A percentile compares a stretch with the other conserved stretches of the same genome.
These are phyloP conservation scores for Colletotrichum orchidophilum DNA, from an alignment of 2,329 filamentous ascomycete genomes.

Conservation along the genomic window DNA sequence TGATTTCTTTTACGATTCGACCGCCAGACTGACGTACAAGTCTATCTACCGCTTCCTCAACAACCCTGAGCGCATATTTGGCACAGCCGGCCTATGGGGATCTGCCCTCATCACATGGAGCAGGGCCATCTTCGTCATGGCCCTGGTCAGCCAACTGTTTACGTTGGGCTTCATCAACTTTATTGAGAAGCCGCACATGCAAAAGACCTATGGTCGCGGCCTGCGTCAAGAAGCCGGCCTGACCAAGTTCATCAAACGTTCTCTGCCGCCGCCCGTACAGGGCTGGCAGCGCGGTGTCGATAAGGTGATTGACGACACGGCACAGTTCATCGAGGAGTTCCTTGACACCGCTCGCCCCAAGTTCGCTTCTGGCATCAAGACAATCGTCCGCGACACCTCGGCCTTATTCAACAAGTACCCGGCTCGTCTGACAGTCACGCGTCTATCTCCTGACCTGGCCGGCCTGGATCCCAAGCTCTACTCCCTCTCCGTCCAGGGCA, in stretches of 20 bases:
- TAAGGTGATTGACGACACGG: conserved; percentile 84
- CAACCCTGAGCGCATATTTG: conserved; percentile 94
- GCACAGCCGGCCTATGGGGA: conserved; percentile 95
- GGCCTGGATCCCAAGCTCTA: conserved; percentile 85
- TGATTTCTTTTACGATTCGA: conserved; percentile 96
- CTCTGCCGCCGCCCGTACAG: conserved; percentile 83
- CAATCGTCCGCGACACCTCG: conserved; percentile 87
- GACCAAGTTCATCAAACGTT: conserved; percentile 88
- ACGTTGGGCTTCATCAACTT: conserved; percentile 90
- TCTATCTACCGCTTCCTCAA: conserved; percentile 99
- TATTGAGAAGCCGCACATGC: conserved; percentile 97
- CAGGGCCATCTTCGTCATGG: conserved; percentile 84
- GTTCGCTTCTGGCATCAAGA: conserved; percentile 85
- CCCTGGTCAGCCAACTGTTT: conserved; percentile 84
- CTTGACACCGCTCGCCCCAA: conserved; percentile 87
- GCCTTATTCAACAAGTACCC: conserved; percentile 91
- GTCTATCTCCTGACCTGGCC: conserved; percentile 80
- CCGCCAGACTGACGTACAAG: conserved; percentile 89
- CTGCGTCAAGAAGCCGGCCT: conserved; percentile 89
- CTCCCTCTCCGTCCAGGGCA: conserved; percentile 77
- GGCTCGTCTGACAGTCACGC: conserved; percentile 83
- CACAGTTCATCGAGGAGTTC: conserved; percentile 91
- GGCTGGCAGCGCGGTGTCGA: conserved; percentile 89
- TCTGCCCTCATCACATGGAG: conserved; percentile 94
- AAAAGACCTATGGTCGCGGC: conserved; percentile 90